Percentiles rank a stretch among this genome's conserved stretches.
Evolutionary conservation across 192 early-diverging fungal genomes (phyloP).

Genomic region (Linnemannia zychae): DNA sequence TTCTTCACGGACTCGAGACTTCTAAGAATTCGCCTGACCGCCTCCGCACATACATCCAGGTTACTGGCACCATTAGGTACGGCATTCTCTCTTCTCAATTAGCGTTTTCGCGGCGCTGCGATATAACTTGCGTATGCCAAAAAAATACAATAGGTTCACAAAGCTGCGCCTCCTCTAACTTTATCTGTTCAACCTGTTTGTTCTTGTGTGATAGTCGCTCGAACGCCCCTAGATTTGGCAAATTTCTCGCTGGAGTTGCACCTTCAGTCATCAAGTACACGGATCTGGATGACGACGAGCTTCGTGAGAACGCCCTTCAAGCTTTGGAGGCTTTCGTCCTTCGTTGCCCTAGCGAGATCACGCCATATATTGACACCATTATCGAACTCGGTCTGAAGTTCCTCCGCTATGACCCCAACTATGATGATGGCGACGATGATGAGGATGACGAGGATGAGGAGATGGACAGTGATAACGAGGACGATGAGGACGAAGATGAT

Average conservation of each 20-base stretch:
- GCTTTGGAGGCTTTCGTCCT: conserved; percentile 83
- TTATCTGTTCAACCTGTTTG: not conserved
- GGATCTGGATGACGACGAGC: conserved; percentile 79
- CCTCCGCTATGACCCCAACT: conserved; percentile 90
- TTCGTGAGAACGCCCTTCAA: conserved; percentile 86
- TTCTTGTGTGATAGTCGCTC: conserved; percentile 69
- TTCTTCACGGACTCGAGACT: conserved; percentile 67
- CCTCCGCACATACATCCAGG: conserved; percentile 80
- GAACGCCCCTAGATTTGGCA: conserved; percentile 75
- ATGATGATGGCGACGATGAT: conserved; percentile 80
- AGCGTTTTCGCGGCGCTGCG: not conserved
- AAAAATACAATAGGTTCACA: not conserved
- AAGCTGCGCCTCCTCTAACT: conserved; percentile 23
- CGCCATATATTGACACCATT: conserved; percentile 70
- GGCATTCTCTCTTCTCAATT: not conserved
- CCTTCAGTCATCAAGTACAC: conserved; percentile 74
- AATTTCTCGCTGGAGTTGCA: conserved; percentile 71
- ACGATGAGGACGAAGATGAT: conserved; percentile 75
- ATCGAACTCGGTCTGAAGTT: conserved; percentile 72
- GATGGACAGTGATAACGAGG: conserved; percentile 71
- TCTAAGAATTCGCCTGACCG: conserved; percentile 70
- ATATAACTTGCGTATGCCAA: not conserved
- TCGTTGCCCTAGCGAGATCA: conserved; percentile 83
- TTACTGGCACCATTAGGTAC: conserved; percentile 80
- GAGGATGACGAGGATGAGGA: conserved; percentile 74